Conservation (phyloP, 2,329 filamentous ascomycete genomes). For the Fusarium sp. region DNA sequence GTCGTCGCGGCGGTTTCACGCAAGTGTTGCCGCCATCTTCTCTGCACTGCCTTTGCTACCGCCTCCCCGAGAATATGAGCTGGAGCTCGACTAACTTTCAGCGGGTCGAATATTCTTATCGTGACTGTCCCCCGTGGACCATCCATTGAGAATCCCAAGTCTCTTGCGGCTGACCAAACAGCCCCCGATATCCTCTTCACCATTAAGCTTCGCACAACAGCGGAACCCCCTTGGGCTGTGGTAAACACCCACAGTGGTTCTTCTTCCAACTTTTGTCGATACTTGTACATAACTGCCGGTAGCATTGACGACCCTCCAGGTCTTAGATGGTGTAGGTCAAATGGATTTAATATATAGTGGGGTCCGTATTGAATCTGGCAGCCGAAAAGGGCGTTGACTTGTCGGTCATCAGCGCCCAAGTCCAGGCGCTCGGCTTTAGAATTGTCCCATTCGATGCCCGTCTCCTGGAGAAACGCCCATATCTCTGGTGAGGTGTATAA, state of each 20-base stretch:
- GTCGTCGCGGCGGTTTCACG: neutral
- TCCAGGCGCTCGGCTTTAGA: constrained; percentile 28
- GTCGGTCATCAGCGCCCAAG: constrained; percentile 17
- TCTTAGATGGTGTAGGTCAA: constrained; percentile 49
- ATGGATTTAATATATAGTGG: constrained; percentile 49
- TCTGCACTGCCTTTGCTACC: constrained; percentile 35
- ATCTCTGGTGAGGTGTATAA: constrained; percentile 48
- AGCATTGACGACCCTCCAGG: constrained; percentile 49
- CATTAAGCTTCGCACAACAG: constrained; percentile 44
- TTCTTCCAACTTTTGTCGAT: constrained; percentile 42
- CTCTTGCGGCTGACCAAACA: constrained; percentile 45
- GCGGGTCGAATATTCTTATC: constrained; percentile 21
- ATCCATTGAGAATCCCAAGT: constrained; percentile 41
- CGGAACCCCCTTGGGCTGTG: constrained; percentile 19
- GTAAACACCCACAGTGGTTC: constrained; percentile 51
- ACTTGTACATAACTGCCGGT: constrained; percentile 41
- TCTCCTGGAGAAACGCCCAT: constrained; percentile 44
- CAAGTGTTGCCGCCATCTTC: constrained; percentile 27
- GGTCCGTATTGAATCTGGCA: constrained; percentile 44
- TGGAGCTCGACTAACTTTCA: constrained; percentile 34
- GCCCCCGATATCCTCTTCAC: constrained; percentile 43
- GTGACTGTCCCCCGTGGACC: constrained; percentile 37
- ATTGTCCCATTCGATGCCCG: constrained; percentile 42
- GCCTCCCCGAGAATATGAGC: constrained; percentile 40
- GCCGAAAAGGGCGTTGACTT: constrained; percentile 32